Evolutionary conservation across 805 yeast species (phyloP).

Genomic region (Trichomonascus vanleenenianus): DNA sequence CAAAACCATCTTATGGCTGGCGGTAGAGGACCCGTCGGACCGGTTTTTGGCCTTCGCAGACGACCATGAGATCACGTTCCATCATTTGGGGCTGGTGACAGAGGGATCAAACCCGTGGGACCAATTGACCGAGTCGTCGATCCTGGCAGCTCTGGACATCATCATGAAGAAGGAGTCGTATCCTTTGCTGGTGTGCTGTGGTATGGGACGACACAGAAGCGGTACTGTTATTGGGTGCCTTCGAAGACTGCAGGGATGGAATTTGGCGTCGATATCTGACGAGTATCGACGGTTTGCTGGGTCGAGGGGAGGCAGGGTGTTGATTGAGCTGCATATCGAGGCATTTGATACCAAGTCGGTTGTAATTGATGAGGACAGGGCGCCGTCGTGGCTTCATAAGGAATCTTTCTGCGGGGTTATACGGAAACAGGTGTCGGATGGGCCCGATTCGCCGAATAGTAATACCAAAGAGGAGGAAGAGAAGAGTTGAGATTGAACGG

Average conservation of each 20-base stretch:
- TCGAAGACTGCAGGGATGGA: slow-evolving; percentile 94
- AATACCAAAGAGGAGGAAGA: too few relatives aligned
- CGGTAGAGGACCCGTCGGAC: slow-evolving; percentile 92
- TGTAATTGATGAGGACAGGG: slow-evolving; percentile 37
- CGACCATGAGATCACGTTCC: slow-evolving; percentile 60
- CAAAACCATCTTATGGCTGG: slow-evolving; percentile 84
- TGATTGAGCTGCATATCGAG: slow-evolving; percentile 86
- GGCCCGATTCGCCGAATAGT: too few relatives aligned
- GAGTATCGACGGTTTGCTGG: slow-evolving; percentile 94
- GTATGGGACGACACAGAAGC: slow-evolving; percentile 97
- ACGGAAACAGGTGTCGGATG: too few relatives aligned
- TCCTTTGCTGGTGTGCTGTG: slow-evolving; percentile 89
- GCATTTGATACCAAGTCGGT: slow-evolving; percentile 46
- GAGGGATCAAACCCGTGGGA: slow-evolving; percentile 96
- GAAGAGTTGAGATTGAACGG: too few relatives aligned
- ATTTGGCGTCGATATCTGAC: slow-evolving; percentile 86
- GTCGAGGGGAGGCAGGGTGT: slow-evolving; percentile 80
- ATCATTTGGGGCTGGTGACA: slow-evolving; percentile 74
- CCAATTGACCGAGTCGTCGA: slow-evolving; percentile 76
- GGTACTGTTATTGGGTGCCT: slow-evolving; percentile 96
- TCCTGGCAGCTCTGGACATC: slow-evolving; percentile 68
- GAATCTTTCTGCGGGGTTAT: not conserved
- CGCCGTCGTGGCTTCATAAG: slow-evolving; percentile 16
- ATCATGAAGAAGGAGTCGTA: slow-evolving; percentile 66
- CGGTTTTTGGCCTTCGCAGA: slow-evolving; percentile 77